Base-by-base conservation (phyloP, 768 basidiomycete species). In the Xerocomus spinulosus region DNA sequence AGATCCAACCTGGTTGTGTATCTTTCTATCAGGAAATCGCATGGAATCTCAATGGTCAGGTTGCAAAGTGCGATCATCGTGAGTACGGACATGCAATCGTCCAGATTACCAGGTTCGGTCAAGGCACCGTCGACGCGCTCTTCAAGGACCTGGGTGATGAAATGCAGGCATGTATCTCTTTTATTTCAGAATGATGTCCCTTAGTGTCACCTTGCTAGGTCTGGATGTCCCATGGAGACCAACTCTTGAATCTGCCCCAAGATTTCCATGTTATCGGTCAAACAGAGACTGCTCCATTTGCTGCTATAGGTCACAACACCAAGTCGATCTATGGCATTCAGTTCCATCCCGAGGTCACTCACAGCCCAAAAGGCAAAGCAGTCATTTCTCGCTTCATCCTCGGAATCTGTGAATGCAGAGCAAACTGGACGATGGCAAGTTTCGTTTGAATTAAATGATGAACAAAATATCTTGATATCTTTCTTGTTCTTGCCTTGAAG, bases 171-270 rank as follows among this genome's bases (percentile, higher is more conserved):
- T 35, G 73, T 55, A 12, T 46, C 17, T 41, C 28, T 43, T 9
- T 24, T 24, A 13, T 17, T 34, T 17, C 36, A 6, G 13, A 28
- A 20, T 46, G 25, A 10, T 10, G 10, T 28, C 26, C 26, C 26
- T 28, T 28, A 28, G n/a, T n/a, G 36, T 25, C 14, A n/a, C 23
- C 4, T 14, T n/a, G 40, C 24, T 52, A 98, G 95, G 95, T 98
- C 42, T 98, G 96, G 96, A 98, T 98, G 96, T 97, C 95, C 15
- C 96, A 99, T 64, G 93, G 94, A 10, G 96, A 98, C 69, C 92
- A 95, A 55, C 78, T 98, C 28, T 86, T 83, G 23, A 79, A 76
- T 41, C 78, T 87, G 2, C 96, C 95, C 14, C 70, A 82, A 0
- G 73, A 85, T 58, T 99, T 96, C 70, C 83, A 89, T 60, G 79